Conservation (phyloP, 441 rosid species). For the Populus hybrid region DNA sequence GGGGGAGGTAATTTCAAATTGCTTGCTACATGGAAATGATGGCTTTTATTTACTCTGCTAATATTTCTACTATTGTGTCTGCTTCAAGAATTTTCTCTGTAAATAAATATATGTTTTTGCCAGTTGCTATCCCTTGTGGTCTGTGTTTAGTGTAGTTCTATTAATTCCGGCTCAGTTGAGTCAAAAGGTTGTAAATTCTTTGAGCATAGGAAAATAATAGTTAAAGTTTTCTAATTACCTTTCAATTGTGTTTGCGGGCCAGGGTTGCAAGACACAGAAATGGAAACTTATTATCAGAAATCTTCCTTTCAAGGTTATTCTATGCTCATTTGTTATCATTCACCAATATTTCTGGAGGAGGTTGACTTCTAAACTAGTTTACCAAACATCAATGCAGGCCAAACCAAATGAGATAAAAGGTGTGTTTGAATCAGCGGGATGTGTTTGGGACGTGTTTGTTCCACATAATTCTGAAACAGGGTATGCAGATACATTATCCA, state of each 20-base stretch:
- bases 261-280: slow-evolving; percentile 96
- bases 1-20: too few relatives aligned
- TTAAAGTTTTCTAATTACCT: slow-evolving; percentile 13
- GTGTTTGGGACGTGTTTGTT: slow-evolving; percentile 87
- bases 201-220: neutral
- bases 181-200: slow-evolving; percentile 1
- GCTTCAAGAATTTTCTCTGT: too few relatives aligned
- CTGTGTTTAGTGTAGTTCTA: neutral
- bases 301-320: slow-evolving; percentile 83
- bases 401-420: slow-evolving; percentile 58
- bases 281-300: slow-evolving; percentile 94
- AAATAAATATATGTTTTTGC: too few relatives aligned
- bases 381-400: slow-evolving; percentile 53
- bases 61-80: too few relatives aligned
- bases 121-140: too few relatives aligned
- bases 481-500: slow-evolving; percentile 36
- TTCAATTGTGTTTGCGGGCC: slow-evolving; percentile 27
- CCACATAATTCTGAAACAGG: slow-evolving; percentile 79
- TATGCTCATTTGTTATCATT: slow-evolving; percentile 1
- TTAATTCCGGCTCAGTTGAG: neutral
- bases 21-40: too few relatives aligned
- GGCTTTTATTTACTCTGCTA: too few relatives aligned
- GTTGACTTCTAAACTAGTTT: slow-evolving; percentile 27
- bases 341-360: slow-evolving; percentile 10
- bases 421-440: slow-evolving; percentile 71